phyloP scores from a whole-genome alignment of 768 basidiomycete species.

The Nidularia sp. region DNA sequence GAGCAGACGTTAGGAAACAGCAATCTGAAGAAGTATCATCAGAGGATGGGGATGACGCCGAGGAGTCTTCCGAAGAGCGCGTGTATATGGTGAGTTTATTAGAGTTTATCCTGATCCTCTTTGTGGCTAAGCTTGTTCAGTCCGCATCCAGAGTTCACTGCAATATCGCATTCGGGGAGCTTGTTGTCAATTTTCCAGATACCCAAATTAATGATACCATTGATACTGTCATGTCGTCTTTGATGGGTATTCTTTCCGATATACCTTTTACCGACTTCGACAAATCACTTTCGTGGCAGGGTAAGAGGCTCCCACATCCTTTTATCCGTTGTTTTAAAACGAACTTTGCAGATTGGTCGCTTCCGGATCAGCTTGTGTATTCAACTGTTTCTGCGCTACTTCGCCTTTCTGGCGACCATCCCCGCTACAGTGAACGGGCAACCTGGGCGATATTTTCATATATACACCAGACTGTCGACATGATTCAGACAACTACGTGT shows the following conservation, averaged over 20 bases:
- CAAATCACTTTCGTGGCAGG: conserved; percentile 74
- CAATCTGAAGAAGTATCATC: conserved; percentile 5
- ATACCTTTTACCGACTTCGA: conserved; percentile 78
- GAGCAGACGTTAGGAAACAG: conserved; percentile 7
- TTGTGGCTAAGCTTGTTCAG: conserved; percentile 26
- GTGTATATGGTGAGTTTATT: conserved; percentile 52
- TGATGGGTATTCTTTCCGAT: conserved; percentile 67
- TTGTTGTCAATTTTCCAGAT: conserved; percentile 62
- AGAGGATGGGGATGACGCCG: conserved; percentile 15
- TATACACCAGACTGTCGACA: conserved; percentile 49
- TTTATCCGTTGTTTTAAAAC: not conserved
- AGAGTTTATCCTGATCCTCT: not conserved
- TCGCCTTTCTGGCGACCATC: conserved; percentile 53
- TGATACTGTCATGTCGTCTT: conserved; percentile 49
- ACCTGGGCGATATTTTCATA: conserved; percentile 61
- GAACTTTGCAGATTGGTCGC: conserved; percentile 67
- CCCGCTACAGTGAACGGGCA: conserved; percentile 42
- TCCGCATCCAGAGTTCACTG: conserved; percentile 69
- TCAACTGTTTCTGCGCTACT: conserved; percentile 76
- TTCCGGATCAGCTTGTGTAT: conserved; percentile 81
- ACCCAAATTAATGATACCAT: conserved; percentile 45
- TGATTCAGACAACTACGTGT: conserved; percentile 54
- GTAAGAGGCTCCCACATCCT: conserved; percentile 26
- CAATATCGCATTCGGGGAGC: conserved; percentile 80
- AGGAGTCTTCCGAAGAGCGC: conserved; percentile 22